These are phyloP conservation scores for Nicotiana noctiflora DNA, from an alignment of 257 asterid species.

Conservation along the genomic window DNA sequence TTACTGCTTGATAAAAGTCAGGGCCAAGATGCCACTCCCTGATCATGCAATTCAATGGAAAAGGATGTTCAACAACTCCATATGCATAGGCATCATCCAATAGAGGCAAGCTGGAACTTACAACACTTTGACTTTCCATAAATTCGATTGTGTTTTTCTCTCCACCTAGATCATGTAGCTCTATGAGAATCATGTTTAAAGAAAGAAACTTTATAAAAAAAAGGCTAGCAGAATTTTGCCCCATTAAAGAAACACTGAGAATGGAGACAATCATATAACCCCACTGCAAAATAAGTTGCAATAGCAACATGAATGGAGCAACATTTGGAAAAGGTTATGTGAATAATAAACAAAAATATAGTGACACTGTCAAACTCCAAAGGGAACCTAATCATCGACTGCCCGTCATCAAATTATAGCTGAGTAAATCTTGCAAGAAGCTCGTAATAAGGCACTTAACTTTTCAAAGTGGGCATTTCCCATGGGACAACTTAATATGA, in stretches of 20 bases:
- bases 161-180: constrained; percentile 58
- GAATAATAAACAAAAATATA: neutral
- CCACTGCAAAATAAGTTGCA: neutral
- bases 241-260: neutral
- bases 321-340: neutral
- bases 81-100: constrained; percentile 91
- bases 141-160: constrained; percentile 80
- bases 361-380: neutral
- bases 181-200: neutral
- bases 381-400: neutral
- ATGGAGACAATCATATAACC: neutral
- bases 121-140: constrained; percentile 68
- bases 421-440: neutral
- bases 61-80: constrained; percentile 94
- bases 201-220: neutral
- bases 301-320: neutral
- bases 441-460: neutral
- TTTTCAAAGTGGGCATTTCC: neutral
- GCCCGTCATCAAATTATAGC: neutral
- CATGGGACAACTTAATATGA: neutral
- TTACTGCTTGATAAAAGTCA: constrained; percentile 88
- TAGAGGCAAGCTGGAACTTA: constrained; percentile 67
- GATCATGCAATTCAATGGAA: constrained; percentile 70
- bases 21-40: constrained; percentile 81
- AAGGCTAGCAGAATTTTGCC: neutral